Evolutionary conservation across 148 eudicot species (phyloP).

Genomic region (Suaeda aralocaspica): DNA sequence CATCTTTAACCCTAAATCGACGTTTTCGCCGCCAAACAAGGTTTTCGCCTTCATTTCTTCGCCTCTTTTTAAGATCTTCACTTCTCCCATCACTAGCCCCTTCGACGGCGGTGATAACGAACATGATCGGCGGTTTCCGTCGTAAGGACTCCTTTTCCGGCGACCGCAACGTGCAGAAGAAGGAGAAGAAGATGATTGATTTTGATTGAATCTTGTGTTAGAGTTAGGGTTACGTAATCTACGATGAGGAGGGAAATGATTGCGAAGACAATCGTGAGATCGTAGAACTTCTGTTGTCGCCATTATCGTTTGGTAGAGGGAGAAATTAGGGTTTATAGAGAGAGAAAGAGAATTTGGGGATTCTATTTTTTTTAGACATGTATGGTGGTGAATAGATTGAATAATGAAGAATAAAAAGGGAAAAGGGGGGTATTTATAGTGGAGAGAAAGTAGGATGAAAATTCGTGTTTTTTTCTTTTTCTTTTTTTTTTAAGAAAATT

Average conservation of each 20-base stretch:
- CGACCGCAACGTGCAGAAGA: slow-evolving; percentile 25
- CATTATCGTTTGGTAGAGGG: slow-evolving; percentile 26
- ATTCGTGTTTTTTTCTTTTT: no score
- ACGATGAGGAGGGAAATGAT: slow-evolving; percentile 7
- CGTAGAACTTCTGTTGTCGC: slow-evolving; percentile 36
- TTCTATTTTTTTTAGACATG: background rate
- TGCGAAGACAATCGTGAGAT: slow-evolving; percentile 28
- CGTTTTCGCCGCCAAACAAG: slow-evolving; percentile 23
- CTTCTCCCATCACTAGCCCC: slow-evolving; percentile 35
- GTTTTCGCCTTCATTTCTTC: slow-evolving; percentile 29
- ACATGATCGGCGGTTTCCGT: background rate
- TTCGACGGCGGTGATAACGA: slow-evolving; percentile 16
- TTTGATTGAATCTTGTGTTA: slow-evolving; percentile 7
- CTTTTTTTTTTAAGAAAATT: no score
- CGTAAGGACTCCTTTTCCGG: slow-evolving; percentile 35
- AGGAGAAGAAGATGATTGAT: slow-evolving; percentile 9
- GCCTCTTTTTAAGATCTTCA: slow-evolving; percentile 48
- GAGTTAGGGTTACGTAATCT: slow-evolving; percentile 7
- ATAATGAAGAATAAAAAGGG: background rate
- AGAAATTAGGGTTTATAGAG: no score
- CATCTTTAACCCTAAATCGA: slow-evolving; percentile 20
- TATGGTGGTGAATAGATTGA: background rate
- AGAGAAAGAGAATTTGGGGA: background rate
- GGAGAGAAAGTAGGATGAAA: background rate
- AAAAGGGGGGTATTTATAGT: background rate